Percentiles rank a stretch among this genome's conserved stretches.
phyloP scores from a whole-genome alignment of 202 grass and related monocot genomes.

The Bolboschoenoplectus hybrid region DNA sequence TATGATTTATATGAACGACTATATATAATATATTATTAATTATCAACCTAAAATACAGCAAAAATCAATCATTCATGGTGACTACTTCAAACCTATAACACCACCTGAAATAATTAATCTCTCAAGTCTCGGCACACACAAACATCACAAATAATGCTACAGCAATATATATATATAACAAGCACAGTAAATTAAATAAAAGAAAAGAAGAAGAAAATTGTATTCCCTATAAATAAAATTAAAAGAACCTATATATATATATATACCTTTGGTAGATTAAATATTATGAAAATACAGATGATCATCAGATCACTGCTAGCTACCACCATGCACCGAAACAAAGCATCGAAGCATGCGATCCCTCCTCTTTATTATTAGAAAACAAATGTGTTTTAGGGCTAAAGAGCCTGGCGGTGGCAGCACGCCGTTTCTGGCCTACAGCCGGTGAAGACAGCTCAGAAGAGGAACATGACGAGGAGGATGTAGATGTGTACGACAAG shows the following conservation, averaged over 20 bases:
- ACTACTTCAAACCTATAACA: background rate
- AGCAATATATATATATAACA: background rate
- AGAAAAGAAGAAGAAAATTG: background rate
- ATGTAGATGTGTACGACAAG: constrained; percentile 16
- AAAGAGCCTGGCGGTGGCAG: background rate
- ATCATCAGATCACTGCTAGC: background rate
- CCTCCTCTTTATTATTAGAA: constrained; percentile 33
- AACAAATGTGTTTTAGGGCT: constrained; percentile 6
- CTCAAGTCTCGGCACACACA: background rate
- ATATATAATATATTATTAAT: background rate
- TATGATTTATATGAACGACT: background rate
- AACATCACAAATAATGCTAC: constrained; percentile 2
- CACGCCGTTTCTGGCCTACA: background rate
- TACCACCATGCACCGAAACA: constrained; percentile 55
- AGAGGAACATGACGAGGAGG: constrained; percentile 44
- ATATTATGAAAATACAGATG: background rate
- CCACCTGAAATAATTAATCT: background rate
- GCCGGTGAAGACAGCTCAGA: constrained; percentile 43
- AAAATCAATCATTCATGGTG: constrained; percentile 4
- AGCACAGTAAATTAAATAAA: constrained; percentile 13
- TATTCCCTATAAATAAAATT: background rate
- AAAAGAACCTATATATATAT: background rate
- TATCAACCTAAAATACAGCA: constrained; percentile 16
- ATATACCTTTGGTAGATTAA: constrained; percentile 26
- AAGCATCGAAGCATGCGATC: background rate